Conservation (phyloP, 2,329 filamentous ascomycete species). For the Hypomyces rosellus region DNA sequence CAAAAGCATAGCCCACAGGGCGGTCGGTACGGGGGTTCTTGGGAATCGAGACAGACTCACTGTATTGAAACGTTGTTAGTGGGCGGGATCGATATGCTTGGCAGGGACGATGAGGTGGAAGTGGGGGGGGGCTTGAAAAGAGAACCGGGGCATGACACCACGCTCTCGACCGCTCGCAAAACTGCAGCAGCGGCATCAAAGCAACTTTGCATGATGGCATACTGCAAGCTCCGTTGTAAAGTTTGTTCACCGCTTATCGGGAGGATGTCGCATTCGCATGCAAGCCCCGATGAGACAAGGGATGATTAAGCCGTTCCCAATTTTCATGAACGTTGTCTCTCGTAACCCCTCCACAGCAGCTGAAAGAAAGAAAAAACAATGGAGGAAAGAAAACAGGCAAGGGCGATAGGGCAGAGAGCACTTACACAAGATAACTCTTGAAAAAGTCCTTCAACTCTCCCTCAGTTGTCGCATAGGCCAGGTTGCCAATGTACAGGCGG, state of each 20-base stretch:
- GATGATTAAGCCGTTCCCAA: neutral
- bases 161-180: neutral
- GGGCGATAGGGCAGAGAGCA: conserved; percentile 22
- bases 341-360: neutral
- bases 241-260: conserved; percentile 11
- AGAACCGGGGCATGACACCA: neutral
- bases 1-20: conserved; percentile 97
- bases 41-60: conserved; percentile 97
- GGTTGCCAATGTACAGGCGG: conserved; percentile 99
- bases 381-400: neutral
- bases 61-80: conserved; percentile 33
- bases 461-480: conserved; percentile 99
- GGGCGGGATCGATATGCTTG: conserved; percentile 17
- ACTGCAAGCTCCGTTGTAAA: conserved; percentile 1
- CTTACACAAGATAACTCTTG: conserved; percentile 98
- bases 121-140: neutral
- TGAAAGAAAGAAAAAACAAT: neutral
- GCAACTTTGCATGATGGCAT: conserved; percentile 5
- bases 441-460: conserved; percentile 99
- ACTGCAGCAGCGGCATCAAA: neutral
- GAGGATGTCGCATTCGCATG: neutral
- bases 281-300: neutral
- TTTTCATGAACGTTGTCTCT: neutral
- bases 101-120: neutral
- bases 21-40: conserved; percentile 99